These are phyloP conservation scores for Talaromyces trachyspermus DNA, from an alignment of 495 filamentous ascomycete genomes.

Conservation along the genomic window DNA sequence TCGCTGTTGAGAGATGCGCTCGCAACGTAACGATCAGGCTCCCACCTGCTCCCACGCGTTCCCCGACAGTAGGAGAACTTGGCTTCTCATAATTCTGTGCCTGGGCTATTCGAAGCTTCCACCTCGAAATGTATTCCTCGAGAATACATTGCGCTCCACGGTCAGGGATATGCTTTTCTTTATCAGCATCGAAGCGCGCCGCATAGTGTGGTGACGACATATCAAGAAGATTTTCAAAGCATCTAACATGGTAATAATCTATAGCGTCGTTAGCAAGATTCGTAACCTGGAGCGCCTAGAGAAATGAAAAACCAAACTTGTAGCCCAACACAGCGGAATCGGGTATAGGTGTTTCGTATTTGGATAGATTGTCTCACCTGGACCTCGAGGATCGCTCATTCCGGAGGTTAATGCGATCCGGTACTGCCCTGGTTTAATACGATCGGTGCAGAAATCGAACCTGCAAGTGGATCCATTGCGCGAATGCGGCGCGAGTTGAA, in stretches of 20 bases:
- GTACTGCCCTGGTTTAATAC: conserved; percentile 2
- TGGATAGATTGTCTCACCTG: conserved; percentile 7
- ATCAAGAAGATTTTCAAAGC: conserved; percentile 4
- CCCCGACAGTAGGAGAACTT: not conserved
- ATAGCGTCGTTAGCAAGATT: conserved; percentile 3
- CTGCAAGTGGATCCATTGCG: conserved; percentile 2
- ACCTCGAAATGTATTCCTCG: conserved; percentile 5
- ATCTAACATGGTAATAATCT: conserved; percentile 7
- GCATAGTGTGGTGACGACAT: conserved; percentile 1
- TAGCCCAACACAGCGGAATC: conserved; percentile 4
- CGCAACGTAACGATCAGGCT: too few relatives aligned
- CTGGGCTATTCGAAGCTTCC: not conserved
- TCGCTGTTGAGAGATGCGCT: not conserved
- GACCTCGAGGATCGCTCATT: conserved; percentile 5
- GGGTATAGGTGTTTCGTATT: not conserved
- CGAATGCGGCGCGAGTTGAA: conserved; percentile 5
- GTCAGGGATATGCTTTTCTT: not conserved
- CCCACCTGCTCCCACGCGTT: not conserved
- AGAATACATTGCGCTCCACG: conserved; percentile 1
- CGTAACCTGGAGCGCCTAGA: too few relatives aligned
- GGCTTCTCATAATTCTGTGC: conserved; percentile 1
- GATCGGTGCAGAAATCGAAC: conserved; percentile 1
- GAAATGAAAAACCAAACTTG: too few relatives aligned
- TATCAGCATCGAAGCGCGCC: conserved; percentile 6
- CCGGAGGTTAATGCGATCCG: conserved; percentile 3